A percentile compares a stretch with the other conserved stretches of the same genome.
Evolutionary conservation across 352 stramenopile genomes (phyloP).

Genomic region (Pythium pyrilobum): DNA sequence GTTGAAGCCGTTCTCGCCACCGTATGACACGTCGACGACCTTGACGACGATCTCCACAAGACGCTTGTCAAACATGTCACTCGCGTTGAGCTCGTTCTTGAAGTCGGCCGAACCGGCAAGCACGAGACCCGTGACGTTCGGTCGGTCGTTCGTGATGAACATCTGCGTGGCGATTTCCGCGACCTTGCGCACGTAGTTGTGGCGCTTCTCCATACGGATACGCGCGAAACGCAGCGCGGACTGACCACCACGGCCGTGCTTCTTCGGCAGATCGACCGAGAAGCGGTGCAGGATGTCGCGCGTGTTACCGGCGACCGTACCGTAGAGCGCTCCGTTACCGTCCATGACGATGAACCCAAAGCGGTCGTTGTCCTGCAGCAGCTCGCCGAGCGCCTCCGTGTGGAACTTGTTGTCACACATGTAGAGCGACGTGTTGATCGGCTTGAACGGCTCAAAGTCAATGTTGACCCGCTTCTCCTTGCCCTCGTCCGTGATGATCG

Average conservation of each 20-base stretch:
- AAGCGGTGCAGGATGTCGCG: constrained; percentile 95
- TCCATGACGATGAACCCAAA: constrained; percentile 99
- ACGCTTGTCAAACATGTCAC: constrained; percentile 97
- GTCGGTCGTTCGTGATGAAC: constrained; percentile 98
- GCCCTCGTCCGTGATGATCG: constrained; percentile 98
- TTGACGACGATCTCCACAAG: constrained; percentile 96
- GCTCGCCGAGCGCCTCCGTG: constrained; percentile 96
- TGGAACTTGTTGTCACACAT: constrained; percentile 99
- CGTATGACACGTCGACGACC: constrained; percentile 99
- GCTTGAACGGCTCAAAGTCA: constrained; percentile 99
- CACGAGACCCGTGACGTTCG: constrained; percentile 97
- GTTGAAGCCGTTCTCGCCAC: constrained; percentile 99
- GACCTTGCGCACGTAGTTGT: constrained; percentile 99
- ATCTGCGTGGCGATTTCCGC: constrained; percentile 97
- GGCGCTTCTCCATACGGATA: constrained; percentile 98
- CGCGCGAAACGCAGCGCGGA: constrained; percentile 99
- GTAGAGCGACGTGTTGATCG: constrained; percentile 99
- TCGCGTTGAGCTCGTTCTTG: constrained; percentile 96
- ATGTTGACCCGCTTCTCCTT: constrained; percentile 99
- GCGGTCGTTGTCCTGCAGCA: constrained; percentile 98
- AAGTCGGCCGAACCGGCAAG: constrained; percentile 99
- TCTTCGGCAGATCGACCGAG: constrained; percentile 98
- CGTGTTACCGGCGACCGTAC: constrained; percentile 94
- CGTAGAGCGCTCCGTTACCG: constrained; percentile 98
- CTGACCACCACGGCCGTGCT: constrained; percentile 98